A percentile compares a stretch with the other conserved stretches of the same genome.
phyloP scores from a whole-genome alignment of 495 filamentous ascomycete genomes.

The Aspergillus funiculosus region DNA sequence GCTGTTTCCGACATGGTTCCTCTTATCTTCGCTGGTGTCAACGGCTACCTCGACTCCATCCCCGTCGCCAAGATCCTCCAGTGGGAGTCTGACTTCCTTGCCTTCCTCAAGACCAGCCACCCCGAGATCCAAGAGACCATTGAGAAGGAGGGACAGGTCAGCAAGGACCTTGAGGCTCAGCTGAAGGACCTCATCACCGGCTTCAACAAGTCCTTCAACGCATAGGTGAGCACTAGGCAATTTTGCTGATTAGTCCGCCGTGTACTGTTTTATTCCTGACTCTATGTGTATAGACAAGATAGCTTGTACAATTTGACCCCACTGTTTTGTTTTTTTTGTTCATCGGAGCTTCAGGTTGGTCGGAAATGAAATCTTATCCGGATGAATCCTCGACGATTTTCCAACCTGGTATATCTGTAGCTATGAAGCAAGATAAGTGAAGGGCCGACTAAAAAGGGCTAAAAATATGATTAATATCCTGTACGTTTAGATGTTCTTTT shows the following conservation, averaged over 20 bases:
- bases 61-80: conserved; percentile 80
- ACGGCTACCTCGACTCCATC: conserved; percentile 82
- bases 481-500: conserved; percentile 48
- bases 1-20: conserved; percentile 99
- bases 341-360: conserved; percentile 20
- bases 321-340: conserved; percentile 43
- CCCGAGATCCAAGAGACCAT: conserved; percentile 77
- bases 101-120: conserved; percentile 86
- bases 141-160: conserved; percentile 91
- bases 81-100: conserved; percentile 92
- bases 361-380: conserved; percentile 16
- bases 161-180: conserved; percentile 87
- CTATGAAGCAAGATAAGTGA: conserved; percentile 18
- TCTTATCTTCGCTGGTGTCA: conserved; percentile 98
- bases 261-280: conserved; percentile 42
- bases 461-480: conserved; percentile 48
- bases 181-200: conserved; percentile 68
- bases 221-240: conserved; percentile 46
- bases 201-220: conserved; percentile 93
- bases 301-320: conserved; percentile 52
- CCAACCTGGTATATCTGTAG: conserved; percentile 19
- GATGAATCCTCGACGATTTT: conserved; percentile 3
- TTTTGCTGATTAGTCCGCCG: conserved; percentile 31
- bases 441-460: conserved; percentile 17
- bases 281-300: conserved; percentile 51